These are phyloP conservation scores for Tolypocladium nubicola DNA, from an alignment of 2,329 filamentous ascomycete species.

Conservation along the genomic window DNA sequence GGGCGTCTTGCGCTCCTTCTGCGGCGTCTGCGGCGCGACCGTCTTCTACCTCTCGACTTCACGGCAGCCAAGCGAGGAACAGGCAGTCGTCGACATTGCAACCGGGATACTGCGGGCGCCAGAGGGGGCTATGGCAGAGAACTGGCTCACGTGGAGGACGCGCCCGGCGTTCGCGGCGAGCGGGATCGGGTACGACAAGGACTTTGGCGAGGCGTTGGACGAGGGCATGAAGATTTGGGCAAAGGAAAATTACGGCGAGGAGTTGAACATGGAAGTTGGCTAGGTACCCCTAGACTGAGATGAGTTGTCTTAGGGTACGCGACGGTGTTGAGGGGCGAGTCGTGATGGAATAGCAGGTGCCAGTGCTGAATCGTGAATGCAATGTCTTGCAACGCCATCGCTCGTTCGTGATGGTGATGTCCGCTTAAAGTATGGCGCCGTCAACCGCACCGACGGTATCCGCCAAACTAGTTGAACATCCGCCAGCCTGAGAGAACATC, in stretches of 20 bases:
- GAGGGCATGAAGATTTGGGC: slow-evolving; percentile 28
- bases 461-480: not conserved
- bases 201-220: slow-evolving; percentile 22
- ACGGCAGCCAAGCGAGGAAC: slow-evolving; percentile 16
- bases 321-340: not conserved
- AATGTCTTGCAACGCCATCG: not conserved
- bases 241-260: slow-evolving; percentile 21
- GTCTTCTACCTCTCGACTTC: slow-evolving; percentile 23
- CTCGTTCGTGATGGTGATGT: not conserved
- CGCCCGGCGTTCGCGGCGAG: slow-evolving; percentile 20
- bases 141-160: slow-evolving; percentile 36
- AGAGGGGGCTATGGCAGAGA: slow-evolving; percentile 30
- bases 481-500: not conserved
- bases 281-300: not conserved
- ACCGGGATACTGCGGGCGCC: slow-evolving; percentile 33
- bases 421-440: slow-evolving; percentile 1
- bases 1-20: slow-evolving; percentile 31
- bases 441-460: not conserved
- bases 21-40: slow-evolving; percentile 34
- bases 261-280: slow-evolving; percentile 13
- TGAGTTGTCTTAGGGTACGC: not conserved
- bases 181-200: slow-evolving; percentile 24
- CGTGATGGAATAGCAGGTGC: not conserved
- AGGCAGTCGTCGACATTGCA: slow-evolving; percentile 29
- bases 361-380: not conserved